A percentile compares a stretch with the other conserved stretches of the same genome.
Conservation (phyloP, 2,329 filamentous ascomycete genomes). For the Hypoxylon sp. region DNA sequence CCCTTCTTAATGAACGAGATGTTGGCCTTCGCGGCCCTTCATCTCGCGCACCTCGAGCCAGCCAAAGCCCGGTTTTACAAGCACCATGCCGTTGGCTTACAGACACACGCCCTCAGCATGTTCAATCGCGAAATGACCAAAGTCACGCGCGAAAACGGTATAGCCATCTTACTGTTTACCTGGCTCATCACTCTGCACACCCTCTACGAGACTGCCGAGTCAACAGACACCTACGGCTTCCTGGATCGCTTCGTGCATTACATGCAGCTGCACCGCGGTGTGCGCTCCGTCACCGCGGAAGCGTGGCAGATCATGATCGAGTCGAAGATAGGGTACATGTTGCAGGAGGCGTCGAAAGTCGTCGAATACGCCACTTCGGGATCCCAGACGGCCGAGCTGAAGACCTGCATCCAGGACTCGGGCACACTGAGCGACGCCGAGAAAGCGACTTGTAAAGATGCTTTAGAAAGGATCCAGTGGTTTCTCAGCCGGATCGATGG, state of each 20-base stretch:
- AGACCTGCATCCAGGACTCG: slow-evolving; percentile 19
- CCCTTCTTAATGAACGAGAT: slow-evolving; percentile 41
- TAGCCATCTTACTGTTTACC: slow-evolving; percentile 24
- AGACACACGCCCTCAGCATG: slow-evolving; percentile 34
- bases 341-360: slow-evolving; percentile 3
- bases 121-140: slow-evolving; percentile 35
- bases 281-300: slow-evolving; percentile 15
- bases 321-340: slow-evolving; percentile 31
- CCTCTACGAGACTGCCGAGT: slow-evolving; percentile 24
- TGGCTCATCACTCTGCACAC: slow-evolving; percentile 38
- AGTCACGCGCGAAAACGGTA: slow-evolving; percentile 33
- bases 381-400: slow-evolving; percentile 27
- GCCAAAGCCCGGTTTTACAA: slow-evolving; percentile 28
- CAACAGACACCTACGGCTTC: slow-evolving; percentile 15
- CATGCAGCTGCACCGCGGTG: slow-evolving; percentile 32
- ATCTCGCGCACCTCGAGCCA: slow-evolving; percentile 30
- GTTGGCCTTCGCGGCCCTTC: slow-evolving; percentile 35
- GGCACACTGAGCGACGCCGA: slow-evolving; percentile 14
- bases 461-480: slow-evolving; percentile 35
- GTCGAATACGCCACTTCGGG: slow-evolving; percentile 11
- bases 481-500: slow-evolving; percentile 22
- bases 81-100: slow-evolving; percentile 36
- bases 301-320: slow-evolving; percentile 32
- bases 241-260: slow-evolving; percentile 33
- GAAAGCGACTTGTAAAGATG: slow-evolving; percentile 24